A percentile compares a stretch with the other conserved stretches of the same genome.
Evolutionary conservation across 805 yeast species (phyloP).

Genomic region (Grigorovia jiainica): DNA sequence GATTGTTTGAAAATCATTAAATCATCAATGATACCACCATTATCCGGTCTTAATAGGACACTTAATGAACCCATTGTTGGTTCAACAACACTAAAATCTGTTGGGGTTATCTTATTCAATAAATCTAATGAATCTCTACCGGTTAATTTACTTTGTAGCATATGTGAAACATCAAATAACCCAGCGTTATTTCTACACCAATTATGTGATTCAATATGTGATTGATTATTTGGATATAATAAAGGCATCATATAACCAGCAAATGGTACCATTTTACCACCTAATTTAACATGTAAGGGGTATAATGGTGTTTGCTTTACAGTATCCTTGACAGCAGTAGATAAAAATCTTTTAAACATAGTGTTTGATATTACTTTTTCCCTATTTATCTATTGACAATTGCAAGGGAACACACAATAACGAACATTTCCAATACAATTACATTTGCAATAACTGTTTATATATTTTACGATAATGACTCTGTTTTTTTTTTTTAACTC

Average conservation of each 20-base stretch:
- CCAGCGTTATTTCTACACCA: slow-evolving; percentile 91
- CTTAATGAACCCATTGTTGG: slow-evolving; percentile 62
- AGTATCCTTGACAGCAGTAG: slow-evolving; percentile 18
- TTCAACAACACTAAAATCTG: slow-evolving; percentile 54
- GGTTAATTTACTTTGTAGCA: slow-evolving; percentile 78
- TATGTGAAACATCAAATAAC: slow-evolving; percentile 91
- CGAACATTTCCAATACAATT: no score
- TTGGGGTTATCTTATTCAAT: slow-evolving; percentile 78
- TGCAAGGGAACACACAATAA: no score
- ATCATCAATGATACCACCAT: slow-evolving; percentile 90
- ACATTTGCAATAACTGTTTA: no score
- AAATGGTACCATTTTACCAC: slow-evolving; percentile 89
- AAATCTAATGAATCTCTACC: slow-evolving; percentile 64
- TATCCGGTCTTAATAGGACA: slow-evolving; percentile 62
- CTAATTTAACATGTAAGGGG: slow-evolving; percentile 65
- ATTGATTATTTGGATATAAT: slow-evolving; percentile 59
- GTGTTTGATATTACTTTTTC: not conserved
- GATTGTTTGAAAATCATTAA: slow-evolving; percentile 75
- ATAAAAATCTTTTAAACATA: not conserved
- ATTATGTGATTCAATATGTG: slow-evolving; percentile 85
- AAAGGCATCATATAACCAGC: slow-evolving; percentile 98
- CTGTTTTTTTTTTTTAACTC: not conserved
- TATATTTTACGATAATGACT: not conserved
- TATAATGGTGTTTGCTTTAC: slow-evolving; percentile 63
- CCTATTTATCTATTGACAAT: no score